phyloP scores from a whole-genome alignment of 2,329 filamentous ascomycete genomes.

The Fusarium sp. region DNA sequence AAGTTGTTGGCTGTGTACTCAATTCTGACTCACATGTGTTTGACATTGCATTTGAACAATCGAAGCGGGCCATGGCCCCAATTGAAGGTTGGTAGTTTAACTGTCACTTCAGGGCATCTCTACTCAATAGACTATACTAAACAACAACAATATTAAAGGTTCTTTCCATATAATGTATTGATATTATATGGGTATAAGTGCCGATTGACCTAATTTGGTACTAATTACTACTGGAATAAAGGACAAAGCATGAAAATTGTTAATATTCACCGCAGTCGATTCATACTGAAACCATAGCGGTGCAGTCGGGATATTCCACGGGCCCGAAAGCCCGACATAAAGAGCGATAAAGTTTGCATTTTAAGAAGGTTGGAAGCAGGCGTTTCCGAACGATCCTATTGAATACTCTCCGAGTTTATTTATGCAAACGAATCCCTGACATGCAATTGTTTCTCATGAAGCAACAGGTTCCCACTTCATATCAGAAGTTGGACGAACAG shows the following conservation, averaged over 20 bases:
- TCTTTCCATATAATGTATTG: not conserved
- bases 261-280: not conserved
- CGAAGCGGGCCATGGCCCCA: not conserved
- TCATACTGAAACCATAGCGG: not conserved
- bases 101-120: too few species aligned
- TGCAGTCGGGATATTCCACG: not conserved
- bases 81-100: not conserved
- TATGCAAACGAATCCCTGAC: too few species aligned
- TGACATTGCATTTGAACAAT: not conserved
- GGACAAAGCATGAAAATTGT: not conserved
- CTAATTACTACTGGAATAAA: not conserved
- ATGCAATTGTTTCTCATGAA: too few species aligned
- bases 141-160: not conserved
- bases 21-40: not conserved
- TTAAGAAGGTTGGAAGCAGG: not conserved
- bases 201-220: not conserved
- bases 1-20: not conserved
- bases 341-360: not conserved
- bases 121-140: too few species aligned
- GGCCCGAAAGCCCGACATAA: slow-evolving; percentile 1
- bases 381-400: accelerated
- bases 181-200: not conserved
- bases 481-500: too few species aligned
- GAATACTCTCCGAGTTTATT: too few species aligned
- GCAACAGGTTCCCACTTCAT: too few species aligned